Evolutionary conservation across 139 green algal species (phyloP).

Genomic region (Spirogloea muscicola): DNA sequence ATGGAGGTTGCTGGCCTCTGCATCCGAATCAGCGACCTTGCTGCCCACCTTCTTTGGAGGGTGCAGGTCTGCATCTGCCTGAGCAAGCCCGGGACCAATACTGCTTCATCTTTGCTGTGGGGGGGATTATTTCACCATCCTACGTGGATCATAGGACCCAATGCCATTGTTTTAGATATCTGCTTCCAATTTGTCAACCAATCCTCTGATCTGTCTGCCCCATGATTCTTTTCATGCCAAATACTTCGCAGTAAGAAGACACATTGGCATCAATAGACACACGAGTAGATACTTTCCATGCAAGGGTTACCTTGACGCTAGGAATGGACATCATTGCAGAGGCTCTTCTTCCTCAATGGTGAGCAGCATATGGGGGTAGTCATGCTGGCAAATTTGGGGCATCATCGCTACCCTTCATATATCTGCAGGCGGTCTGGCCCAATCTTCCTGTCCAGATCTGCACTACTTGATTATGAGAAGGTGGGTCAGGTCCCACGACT

Average conservation of each 20-base stretch:
- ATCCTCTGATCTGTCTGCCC: background rate
- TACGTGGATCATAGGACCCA: background rate
- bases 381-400: constrained; percentile 18
- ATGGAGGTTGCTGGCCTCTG: too few species aligned
- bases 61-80: too few species aligned
- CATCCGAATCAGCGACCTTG: too few species aligned
- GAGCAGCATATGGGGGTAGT: constrained; percentile 16
- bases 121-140: too few species aligned
- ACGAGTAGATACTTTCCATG: background rate
- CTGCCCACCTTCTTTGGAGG: too few species aligned
- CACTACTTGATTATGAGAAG: constrained; percentile 20
- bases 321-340: constrained; percentile 4
- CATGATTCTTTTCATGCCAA: too few species aligned
- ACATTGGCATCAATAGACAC: too few species aligned
- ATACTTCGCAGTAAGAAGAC: too few species aligned
- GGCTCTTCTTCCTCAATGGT: constrained; percentile 23
- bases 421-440: constrained; percentile 7
- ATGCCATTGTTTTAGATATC: background rate
- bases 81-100: too few species aligned
- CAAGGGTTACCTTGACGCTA: background rate
- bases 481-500: too few species aligned
- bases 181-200: background rate
- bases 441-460: constrained; percentile 9
- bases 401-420: constrained; percentile 2
- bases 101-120: too few species aligned